These are phyloP conservation scores for Talaromyces albobiverticillius DNA, from an alignment of 2,329 filamentous ascomycete genomes.

Conservation along the genomic window DNA sequence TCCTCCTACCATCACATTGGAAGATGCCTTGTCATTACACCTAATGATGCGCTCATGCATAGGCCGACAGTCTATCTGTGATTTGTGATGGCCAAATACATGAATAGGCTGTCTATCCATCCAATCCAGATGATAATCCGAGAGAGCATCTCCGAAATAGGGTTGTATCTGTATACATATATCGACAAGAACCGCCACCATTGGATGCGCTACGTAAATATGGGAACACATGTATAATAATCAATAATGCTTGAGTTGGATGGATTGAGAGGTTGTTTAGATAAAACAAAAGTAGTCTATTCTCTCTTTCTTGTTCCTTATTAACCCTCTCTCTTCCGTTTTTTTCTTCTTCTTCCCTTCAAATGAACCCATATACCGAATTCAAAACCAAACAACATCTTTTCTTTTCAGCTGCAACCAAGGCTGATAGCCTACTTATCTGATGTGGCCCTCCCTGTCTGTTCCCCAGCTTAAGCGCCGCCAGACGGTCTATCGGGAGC, in stretches of 20 bases:
- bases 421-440: not conserved
- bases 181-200: no score
- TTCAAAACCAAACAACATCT: not conserved
- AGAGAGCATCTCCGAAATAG: not conserved
- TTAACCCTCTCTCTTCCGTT: no score
- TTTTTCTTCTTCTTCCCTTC: no score
- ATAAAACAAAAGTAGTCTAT: no score
- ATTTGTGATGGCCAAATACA: not conserved
- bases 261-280: no score
- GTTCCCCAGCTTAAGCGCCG: constrained; percentile 8
- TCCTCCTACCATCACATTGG: no score
- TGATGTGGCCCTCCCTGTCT: not conserved
- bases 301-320: no score
- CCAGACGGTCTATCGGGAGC: constrained; percentile 3
- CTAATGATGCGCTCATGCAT: not conserved
- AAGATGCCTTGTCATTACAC: not conserved
- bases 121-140: not conserved
- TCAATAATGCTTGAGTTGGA: no score
- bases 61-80: not conserved
- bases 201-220: no score
- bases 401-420: not conserved
- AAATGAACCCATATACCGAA: no score
- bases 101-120: not conserved
- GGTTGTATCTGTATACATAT: no score
- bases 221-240: no score